Conservation (phyloP, 305 asterid species). For the Euphrasia arctica region DNA sequence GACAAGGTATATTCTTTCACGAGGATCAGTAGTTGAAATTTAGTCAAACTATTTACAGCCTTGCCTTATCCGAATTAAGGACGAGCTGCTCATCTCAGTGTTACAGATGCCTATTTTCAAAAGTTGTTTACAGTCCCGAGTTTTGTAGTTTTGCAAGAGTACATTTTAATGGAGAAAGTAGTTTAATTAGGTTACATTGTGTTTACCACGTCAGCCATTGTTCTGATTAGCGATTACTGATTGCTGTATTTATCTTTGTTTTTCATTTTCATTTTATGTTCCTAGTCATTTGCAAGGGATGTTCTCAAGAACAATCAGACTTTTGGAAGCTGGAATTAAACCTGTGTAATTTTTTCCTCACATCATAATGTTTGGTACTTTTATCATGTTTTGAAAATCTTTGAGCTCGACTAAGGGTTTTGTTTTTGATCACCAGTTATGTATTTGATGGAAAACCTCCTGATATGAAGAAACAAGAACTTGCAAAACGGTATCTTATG, state of each 20-base stretch:
- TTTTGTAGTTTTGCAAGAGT: constrained; percentile 7
- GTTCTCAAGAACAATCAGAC: constrained; percentile 88
- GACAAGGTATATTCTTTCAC: constrained; percentile 55
- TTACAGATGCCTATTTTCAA: constrained; percentile 15
- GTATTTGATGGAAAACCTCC: constrained; percentile 96
- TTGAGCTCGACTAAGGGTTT: constrained; percentile 22
- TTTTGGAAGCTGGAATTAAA: constrained; percentile 97
- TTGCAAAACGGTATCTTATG: constrained; percentile 76
- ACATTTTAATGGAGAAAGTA: not conserved
- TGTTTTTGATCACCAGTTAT: constrained; percentile 46
- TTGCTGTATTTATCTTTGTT: constrained; percentile 2
- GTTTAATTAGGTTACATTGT: not conserved
- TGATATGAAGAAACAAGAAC: constrained; percentile 87
- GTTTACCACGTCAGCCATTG: not conserved
- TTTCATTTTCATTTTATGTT: constrained; percentile 16
- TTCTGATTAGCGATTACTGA: not conserved
- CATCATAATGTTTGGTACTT: constrained; percentile 22
- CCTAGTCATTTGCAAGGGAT: constrained; percentile 87
- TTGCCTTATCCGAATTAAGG: not conserved
- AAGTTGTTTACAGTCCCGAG: not conserved
- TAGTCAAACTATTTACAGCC: too few relatives aligned
- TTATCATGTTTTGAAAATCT: constrained; percentile 10
- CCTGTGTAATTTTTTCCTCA: constrained; percentile 63
- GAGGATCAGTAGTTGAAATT: constrained; percentile 1
- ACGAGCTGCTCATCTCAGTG: constrained; percentile 1